Percentiles rank a stretch among this genome's conserved stretches.
Evolutionary conservation across 345 rosid genomes (phyloP).

Genomic region (Mercurialis annua): DNA sequence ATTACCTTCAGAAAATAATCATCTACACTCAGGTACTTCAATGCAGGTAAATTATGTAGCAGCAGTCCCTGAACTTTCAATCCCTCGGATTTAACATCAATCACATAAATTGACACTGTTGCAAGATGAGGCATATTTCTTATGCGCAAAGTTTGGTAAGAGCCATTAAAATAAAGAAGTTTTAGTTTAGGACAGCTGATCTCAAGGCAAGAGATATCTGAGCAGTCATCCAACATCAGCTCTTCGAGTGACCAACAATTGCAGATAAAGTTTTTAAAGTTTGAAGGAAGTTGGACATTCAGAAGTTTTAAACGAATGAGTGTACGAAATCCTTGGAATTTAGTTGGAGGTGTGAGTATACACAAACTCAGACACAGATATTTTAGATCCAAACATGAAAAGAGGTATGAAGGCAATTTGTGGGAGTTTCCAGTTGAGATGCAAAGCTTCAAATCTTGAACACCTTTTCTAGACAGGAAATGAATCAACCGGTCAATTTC

Average conservation of each 20-base stretch:
- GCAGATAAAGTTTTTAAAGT: neutral
- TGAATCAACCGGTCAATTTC: slow-evolving; percentile 7
- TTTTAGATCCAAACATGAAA: neutral
- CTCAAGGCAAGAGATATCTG: neutral
- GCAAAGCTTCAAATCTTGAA: neutral
- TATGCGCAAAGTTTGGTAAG: neutral
- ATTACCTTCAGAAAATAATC: neutral
- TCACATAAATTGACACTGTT: neutral
- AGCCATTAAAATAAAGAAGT: neutral
- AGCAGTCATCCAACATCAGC: neutral
- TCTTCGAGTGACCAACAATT: neutral
- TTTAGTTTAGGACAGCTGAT: slow-evolving; percentile 8
- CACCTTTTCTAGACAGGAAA: neutral
- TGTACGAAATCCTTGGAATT: slow-evolving; percentile 6
- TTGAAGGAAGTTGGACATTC: neutral
- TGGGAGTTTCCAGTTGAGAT: neutral
- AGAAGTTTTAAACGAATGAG: neutral
- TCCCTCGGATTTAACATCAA: no score
- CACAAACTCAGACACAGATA: neutral
- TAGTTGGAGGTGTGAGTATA: neutral
- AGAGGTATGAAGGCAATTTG: slow-evolving; percentile 5
- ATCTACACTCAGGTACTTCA: neutral
- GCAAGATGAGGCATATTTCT: neutral
- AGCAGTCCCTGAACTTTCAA: no score
- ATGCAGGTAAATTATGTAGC: neutral